A percentile compares a stretch with the other conserved stretches of the same genome.
Evolutionary conservation across 768 basidiomycete species (phyloP).

Genomic region (Tricholoma matsutake): DNA sequence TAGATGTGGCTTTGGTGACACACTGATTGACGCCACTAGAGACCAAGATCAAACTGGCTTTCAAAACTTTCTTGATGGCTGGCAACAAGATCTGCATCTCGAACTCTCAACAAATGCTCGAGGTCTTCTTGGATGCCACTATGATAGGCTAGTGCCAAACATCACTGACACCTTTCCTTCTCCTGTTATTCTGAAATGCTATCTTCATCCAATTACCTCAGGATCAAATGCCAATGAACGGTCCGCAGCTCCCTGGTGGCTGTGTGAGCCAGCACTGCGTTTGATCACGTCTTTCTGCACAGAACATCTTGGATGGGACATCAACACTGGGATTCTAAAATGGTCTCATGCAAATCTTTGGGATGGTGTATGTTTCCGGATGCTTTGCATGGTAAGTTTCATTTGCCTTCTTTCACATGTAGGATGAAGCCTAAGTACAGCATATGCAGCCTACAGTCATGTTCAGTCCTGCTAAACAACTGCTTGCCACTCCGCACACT

Average conservation of each 20-base stretch:
- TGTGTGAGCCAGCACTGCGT: neutral
- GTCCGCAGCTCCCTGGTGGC: neutral
- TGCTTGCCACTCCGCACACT: neutral
- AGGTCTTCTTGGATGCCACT: neutral
- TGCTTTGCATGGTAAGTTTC: neutral
- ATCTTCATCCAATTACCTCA: neutral
- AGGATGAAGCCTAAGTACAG: neutral
- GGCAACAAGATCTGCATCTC: neutral
- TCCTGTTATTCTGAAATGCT: neutral
- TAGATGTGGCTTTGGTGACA: slow-evolving; percentile 55
- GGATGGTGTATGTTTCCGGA: neutral
- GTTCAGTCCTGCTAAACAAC: neutral
- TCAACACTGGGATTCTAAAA: neutral
- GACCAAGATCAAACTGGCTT: neutral
- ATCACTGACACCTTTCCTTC: neutral
- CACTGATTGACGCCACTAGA: slow-evolving; percentile 25
- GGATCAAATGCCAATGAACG: neutral
- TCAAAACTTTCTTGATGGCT: neutral
- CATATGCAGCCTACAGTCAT: neutral
- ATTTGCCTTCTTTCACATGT: neutral
- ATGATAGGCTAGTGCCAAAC: neutral
- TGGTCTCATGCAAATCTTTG: neutral
- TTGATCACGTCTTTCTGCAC: neutral
- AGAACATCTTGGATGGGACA: neutral
- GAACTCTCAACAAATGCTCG: neutral